These are phyloP conservation scores for Pestalotiopsis sp. DNA, from an alignment of 2,329 filamentous ascomycete genomes.

Conservation along the genomic window DNA sequence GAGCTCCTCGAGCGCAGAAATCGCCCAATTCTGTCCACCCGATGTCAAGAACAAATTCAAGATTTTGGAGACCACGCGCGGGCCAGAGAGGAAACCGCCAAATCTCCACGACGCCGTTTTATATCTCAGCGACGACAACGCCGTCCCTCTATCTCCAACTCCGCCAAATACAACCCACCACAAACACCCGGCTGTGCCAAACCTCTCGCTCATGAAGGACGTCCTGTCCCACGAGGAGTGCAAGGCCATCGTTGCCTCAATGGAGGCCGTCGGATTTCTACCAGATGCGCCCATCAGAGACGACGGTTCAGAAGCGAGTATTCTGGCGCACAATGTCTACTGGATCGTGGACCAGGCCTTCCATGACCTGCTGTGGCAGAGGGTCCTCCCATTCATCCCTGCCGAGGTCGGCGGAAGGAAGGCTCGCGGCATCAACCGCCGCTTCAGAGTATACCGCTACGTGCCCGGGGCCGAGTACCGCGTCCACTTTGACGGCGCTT, in stretches of 20 bases:
- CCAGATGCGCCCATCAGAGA: conserved; percentile 69
- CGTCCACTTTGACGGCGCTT: conserved; percentile 72
- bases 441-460: conserved; percentile 74
- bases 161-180: conserved; percentile 53
- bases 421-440: conserved; percentile 66
- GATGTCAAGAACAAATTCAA: conserved; percentile 47
- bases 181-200: conserved; percentile 64
- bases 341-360: conserved; percentile 69
- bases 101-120: conserved; percentile 69
- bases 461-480: conserved; percentile 74
- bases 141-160: conserved; percentile 52
- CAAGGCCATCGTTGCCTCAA: conserved; percentile 66
- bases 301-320: conserved; percentile 61
- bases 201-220: conserved; percentile 60
- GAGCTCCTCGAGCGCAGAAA: conserved; percentile 59
- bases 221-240: conserved; percentile 66
- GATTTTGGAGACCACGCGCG: conserved; percentile 64
- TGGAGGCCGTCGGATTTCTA: conserved; percentile 66
- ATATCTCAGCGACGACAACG: conserved; percentile 61
- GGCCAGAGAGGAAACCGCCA: conserved; percentile 64
- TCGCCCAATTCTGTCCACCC: conserved; percentile 44
- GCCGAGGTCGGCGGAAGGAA: conserved; percentile 54
- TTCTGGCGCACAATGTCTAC: conserved; percentile 74
- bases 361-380: conserved; percentile 63
- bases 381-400: conserved; percentile 62